Evolutionary conservation across 2,329 filamentous ascomycete genomes (phyloP), one percentile per base, ranked within the genome.

Genomic region (Colletotrichum sp.): DNA sequence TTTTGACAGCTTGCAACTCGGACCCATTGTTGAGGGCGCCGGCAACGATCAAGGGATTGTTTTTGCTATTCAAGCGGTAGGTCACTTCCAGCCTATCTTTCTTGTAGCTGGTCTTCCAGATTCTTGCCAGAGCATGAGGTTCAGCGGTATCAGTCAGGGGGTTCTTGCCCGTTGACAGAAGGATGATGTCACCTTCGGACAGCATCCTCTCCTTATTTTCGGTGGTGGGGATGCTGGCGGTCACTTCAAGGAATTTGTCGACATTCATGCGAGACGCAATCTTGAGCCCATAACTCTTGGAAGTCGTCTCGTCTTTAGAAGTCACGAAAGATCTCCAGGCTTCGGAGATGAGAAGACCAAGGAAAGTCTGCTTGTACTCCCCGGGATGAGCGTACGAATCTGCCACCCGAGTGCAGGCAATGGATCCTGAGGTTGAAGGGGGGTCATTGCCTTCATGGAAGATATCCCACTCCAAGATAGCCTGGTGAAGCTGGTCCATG

Each of bases 241-340:
- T 96, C 76, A 99, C 92, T 86, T 99, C 97, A 77, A 98, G 90
- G 81, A 98, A 99, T 67, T 94, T 94, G 84, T 99, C 97, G 13
- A 99, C 96, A 63, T 93, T 97, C 81, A 97, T 93, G 77, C 97
- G 94, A 80, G 94, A 98, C 66, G 94, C 91, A 69, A 99, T 91
- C 81, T 96, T 98, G 84, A 99, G 92, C 76, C 96, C 95, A 81
- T 98, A 98, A 0, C 95, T 88, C 81, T 94, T 95, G 78, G 93
- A 92, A 24, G 91, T 94, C 64, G 93, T 92, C 84, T 99, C 97
- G 81, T 98, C 95, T 82, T 96, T 96, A 24, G 95, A 92, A 66
- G 95, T 96, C 67, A 98, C 93, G 82, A 99, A 97, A 6, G 95
- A 94, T 82, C 98, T 94, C 97, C 97, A 99, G 34, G 96, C 96